Evolutionary conservation across 768 basidiomycete species (phyloP).

Genomic region (Suillus paluster): DNA sequence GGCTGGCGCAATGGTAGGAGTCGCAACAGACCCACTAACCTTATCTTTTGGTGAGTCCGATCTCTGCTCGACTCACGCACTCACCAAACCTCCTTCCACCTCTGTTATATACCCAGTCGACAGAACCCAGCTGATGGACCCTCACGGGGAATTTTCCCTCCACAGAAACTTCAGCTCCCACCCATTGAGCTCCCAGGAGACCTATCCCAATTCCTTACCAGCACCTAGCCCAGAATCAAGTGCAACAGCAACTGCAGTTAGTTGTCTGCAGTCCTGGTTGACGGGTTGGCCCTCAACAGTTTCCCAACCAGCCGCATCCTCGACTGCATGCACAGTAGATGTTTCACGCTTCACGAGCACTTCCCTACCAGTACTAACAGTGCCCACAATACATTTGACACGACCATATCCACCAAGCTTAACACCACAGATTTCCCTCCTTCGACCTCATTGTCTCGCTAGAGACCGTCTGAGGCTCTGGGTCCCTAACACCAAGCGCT

Average conservation of each 20-base stretch:
- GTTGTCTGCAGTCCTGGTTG: not conserved
- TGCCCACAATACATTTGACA: too few relatives aligned
- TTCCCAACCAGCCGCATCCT: too few relatives aligned
- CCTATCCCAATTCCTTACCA: conserved; percentile 16
- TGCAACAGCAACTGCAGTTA: too few relatives aligned
- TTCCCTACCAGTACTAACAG: not conserved
- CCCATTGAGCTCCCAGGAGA: conserved; percentile 31
- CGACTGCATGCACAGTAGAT: too few relatives aligned
- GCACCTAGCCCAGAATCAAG: too few relatives aligned
- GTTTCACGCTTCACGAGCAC: too few relatives aligned
- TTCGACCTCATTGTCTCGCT: conserved; percentile 31
- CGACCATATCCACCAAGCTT: conserved; percentile 16
- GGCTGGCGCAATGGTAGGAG: conserved; percentile 41
- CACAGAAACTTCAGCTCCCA: conserved; percentile 27
- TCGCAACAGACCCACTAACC: conserved; percentile 20
- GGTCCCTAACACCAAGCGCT: conserved; percentile 19
- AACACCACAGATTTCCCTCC: conserved; percentile 22
- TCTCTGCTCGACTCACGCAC: conserved; percentile 17
- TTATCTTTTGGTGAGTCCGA: conserved; percentile 14
- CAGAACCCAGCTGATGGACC: conserved; percentile 48
- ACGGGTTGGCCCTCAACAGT: too few relatives aligned
- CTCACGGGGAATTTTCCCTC: conserved; percentile 37
- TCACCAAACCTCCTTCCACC: not conserved
- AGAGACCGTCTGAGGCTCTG: conserved; percentile 30
- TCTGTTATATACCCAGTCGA: conserved; percentile 37